Percentiles rank a stretch among this genome's conserved stretches.
phyloP scores from a whole-genome alignment of 768 basidiomycete genomes.

The Mycena filopes region DNA sequence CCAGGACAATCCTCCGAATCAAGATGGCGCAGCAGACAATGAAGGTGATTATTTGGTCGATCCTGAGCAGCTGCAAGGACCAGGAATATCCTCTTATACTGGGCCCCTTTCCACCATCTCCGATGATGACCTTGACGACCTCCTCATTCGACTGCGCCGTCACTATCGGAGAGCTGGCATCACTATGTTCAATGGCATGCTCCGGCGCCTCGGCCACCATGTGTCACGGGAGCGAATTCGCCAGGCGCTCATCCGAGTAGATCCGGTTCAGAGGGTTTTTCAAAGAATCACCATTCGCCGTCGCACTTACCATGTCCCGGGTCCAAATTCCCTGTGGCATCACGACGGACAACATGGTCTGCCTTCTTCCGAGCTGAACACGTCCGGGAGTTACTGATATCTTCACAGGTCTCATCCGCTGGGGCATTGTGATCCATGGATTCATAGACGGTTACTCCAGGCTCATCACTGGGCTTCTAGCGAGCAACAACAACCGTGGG shows the following conservation, averaged over 20 bases:
- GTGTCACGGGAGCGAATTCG: constrained; percentile 29
- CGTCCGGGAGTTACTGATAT: not conserved
- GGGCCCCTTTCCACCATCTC: constrained; percentile 6
- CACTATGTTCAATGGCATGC: constrained; percentile 36
- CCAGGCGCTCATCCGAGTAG: constrained; percentile 26
- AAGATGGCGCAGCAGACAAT: too few species aligned
- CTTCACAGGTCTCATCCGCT: constrained; percentile 15
- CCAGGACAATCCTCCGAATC: constrained; percentile 2
- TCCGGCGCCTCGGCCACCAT: constrained; percentile 25
- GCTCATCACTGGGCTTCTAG: constrained; percentile 11
- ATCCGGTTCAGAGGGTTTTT: constrained; percentile 32
- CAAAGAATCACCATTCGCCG: constrained; percentile 32
- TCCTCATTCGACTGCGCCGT: constrained; percentile 19
- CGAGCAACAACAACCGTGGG: constrained; percentile 18
- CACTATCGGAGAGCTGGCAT: constrained; percentile 31
- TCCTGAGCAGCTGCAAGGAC: constrained; percentile 8
- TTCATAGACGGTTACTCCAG: constrained; percentile 20
- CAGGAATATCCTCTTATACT: constrained; percentile 27
- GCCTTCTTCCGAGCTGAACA: not conserved
- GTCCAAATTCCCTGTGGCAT: constrained; percentile 48
- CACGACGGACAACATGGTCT: constrained; percentile 36
- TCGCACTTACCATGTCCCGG: constrained; percentile 39
- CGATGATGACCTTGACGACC: constrained; percentile 23
- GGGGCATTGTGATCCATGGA: constrained; percentile 21
- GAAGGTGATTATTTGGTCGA: too few species aligned